phyloP scores from a whole-genome alignment of 2,329 filamentous ascomycete genomes.

The Fusarium verrucosum region DNA sequence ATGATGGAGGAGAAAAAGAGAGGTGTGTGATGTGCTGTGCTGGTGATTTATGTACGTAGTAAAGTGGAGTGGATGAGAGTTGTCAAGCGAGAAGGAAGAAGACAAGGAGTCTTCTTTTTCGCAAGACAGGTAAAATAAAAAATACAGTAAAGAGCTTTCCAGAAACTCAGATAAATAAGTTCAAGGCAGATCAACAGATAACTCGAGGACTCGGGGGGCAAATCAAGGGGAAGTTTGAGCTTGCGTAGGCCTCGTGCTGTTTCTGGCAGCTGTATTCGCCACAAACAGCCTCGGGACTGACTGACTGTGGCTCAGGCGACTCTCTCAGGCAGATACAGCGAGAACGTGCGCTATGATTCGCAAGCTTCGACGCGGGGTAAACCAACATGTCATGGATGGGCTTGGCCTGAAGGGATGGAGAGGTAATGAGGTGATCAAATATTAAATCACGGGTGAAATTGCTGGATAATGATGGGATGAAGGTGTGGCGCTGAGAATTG shows the following conservation, averaged over 20 bases:
- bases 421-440: background rate
- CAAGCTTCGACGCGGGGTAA: slow-evolving; percentile 41
- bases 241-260: slow-evolving; percentile 36
- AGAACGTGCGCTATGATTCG: slow-evolving; percentile 34
- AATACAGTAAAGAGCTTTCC: slow-evolving; percentile 6
- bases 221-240: slow-evolving; percentile 34
- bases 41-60: too few species aligned
- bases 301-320: slow-evolving; percentile 40
- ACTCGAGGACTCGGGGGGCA: slow-evolving; percentile 20
- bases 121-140: background rate
- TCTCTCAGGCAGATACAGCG: slow-evolving; percentile 24
- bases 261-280: slow-evolving; percentile 24
- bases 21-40: slow-evolving; percentile 4
- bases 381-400: slow-evolving; percentile 3
- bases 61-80: slow-evolving; percentile 6
- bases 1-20: slow-evolving; percentile 14
- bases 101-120: background rate
- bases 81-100: slow-evolving; percentile 16
- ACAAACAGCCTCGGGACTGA: slow-evolving; percentile 33
- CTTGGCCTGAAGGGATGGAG: slow-evolving; percentile 4
- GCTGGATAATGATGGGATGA: background rate
- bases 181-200: background rate
- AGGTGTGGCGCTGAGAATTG: background rate
- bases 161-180: slow-evolving; percentile 5
- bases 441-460: background rate